phyloP scores from a whole-genome alignment of 2,329 filamentous ascomycete genomes.

The Paradendryphiella salina region DNA sequence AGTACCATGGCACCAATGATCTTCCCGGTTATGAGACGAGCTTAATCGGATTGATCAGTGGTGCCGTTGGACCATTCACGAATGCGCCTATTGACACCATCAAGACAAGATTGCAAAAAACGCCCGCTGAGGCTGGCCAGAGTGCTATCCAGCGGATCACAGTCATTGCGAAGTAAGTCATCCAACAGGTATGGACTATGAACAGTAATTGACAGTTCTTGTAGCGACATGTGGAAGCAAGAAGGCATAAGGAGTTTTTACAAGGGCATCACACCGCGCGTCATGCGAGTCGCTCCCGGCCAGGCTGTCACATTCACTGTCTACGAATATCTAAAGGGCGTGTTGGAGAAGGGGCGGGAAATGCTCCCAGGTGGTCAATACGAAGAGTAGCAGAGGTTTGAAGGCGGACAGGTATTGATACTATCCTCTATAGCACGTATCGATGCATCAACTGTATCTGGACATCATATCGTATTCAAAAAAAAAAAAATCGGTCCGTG shows the following conservation, averaged over 20 bases:
- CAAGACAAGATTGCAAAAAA: slow-evolving; percentile 94
- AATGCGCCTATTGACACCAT: slow-evolving; percentile 99
- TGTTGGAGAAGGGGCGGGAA: slow-evolving; percentile 54
- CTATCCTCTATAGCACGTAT: background rate
- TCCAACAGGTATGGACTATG: background rate
- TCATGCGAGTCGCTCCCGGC: slow-evolving; percentile 96
- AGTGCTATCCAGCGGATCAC: slow-evolving; percentile 79
- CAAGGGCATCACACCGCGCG: slow-evolving; percentile 96
- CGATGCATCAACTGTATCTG: background rate
- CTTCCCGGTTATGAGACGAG: slow-evolving; percentile 90
- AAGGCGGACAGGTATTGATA: background rate
- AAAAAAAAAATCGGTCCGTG: background rate
- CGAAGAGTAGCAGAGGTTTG: slow-evolving; percentile 48
- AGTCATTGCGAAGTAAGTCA: slow-evolving; percentile 64
- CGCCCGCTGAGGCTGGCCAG: slow-evolving; percentile 77
- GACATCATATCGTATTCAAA: background rate
- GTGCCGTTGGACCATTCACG: slow-evolving; percentile 92
- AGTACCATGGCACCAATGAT: slow-evolving; percentile 70
- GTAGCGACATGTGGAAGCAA: slow-evolving; percentile 65
- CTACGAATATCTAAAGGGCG: slow-evolving; percentile 56
- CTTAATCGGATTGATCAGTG: slow-evolving; percentile 83
- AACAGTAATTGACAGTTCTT: slow-evolving; percentile 11
- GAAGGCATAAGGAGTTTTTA: slow-evolving; percentile 96
- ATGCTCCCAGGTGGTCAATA: slow-evolving; percentile 53
- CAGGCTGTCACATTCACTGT: slow-evolving; percentile 76